Conservation (phyloP, 2,329 filamentous ascomycete genomes). For the Alternaria gaisen region DNA sequence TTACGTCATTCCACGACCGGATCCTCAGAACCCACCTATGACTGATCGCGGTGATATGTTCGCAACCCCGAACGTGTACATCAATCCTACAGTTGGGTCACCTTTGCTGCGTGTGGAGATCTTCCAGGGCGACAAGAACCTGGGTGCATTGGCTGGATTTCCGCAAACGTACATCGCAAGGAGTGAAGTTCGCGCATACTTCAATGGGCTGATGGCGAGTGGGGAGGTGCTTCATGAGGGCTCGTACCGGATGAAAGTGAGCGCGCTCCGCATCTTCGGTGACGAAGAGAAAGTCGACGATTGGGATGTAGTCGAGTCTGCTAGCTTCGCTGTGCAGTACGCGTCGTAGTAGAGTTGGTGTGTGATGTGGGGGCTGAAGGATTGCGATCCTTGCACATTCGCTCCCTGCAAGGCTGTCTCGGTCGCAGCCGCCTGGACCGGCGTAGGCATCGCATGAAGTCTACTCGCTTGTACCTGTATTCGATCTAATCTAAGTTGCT, state of each 20-base stretch:
- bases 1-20: slow-evolving; percentile 22
- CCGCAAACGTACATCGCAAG: slow-evolving; percentile 18
- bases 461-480: neutral
- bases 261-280: slow-evolving; percentile 22
- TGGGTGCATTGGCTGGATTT: slow-evolving; percentile 17
- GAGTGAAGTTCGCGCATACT: slow-evolving; percentile 2
- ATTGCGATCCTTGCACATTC: neutral
- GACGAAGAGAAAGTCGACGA: neutral
- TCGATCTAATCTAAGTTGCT: too few relatives aligned
- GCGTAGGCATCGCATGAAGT: neutral
- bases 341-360: neutral
- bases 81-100: neutral
- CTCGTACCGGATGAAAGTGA: slow-evolving; percentile 20
- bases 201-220: slow-evolving; percentile 28
- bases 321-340: neutral
- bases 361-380: neutral
- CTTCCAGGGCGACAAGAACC: slow-evolving; percentile 3
- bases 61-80: slow-evolving; percentile 7
- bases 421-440: neutral
- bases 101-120: slow-evolving; percentile 18
- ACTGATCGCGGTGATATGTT: slow-evolving; percentile 11
- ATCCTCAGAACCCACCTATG: slow-evolving; percentile 15
- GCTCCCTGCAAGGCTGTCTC: neutral
- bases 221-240: slow-evolving; percentile 24
- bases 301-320: slow-evolving; percentile 3